Percentiles rank a stretch among this genome's conserved stretches.
Conservation (phyloP, 768 basidiomycete species). For the Myochromella boudieri region DNA sequence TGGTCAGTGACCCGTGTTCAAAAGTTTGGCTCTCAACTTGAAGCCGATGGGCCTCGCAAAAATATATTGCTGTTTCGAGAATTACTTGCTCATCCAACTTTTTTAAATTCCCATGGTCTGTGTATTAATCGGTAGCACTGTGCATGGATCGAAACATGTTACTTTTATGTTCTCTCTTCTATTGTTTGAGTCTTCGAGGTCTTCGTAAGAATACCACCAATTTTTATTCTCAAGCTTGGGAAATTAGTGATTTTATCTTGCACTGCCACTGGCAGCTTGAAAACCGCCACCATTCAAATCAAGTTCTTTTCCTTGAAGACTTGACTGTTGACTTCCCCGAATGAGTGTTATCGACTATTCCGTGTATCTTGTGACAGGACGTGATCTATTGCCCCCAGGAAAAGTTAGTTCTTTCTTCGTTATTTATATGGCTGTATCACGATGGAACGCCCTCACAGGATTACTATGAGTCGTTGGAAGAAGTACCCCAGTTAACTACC, state of each 20-base stretch:
- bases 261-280: too few species aligned
- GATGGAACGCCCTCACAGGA: conserved; percentile 37
- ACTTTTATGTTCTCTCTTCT: too few species aligned
- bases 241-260: too few species aligned
- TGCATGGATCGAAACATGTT: conserved; percentile 13
- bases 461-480: conserved; percentile 73
- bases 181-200: too few species aligned
- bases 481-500: conserved; percentile 40
- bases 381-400: conserved; percentile 71
- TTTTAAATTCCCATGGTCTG: conserved; percentile 1
- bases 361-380: conserved; percentile 86
- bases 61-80: conserved; percentile 1
- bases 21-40: conserved; percentile 7
- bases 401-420: conserved; percentile 48
- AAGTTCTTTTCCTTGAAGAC: too few species aligned
- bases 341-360: conserved; percentile 55
- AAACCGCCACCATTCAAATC: too few species aligned
- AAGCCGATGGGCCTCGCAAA: conserved; percentile 5
- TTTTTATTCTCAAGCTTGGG: too few species aligned
- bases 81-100: background rate
- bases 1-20: conserved; percentile 1
- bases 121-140: too few species aligned
- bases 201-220: too few species aligned
- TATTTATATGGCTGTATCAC: conserved; percentile 1
- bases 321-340: too few species aligned